Base-by-base conservation (phyloP, 129 eudicot species). In the Lactuca sativa region DNA sequence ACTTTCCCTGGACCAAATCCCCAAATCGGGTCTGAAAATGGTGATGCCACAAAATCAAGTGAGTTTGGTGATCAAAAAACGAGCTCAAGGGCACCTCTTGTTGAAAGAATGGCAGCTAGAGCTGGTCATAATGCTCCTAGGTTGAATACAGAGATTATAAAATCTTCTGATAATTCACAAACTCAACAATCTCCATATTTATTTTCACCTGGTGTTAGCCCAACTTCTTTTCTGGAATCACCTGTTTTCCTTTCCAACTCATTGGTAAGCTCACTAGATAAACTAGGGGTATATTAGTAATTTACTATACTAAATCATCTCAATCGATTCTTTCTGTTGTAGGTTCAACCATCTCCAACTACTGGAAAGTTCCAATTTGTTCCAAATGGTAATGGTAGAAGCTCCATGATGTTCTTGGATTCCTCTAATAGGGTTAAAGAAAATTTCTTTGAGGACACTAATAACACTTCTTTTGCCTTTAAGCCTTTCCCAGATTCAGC, bases 331-430 rank as follows among this genome's bases (percentile, higher is more conserved):
- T 68, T 15, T 44, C 61, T 78, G 30, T 64, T 78, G 30, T 85
- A 90, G 95, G 91, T 79, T 77, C 87, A 75, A 77, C 91, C 95
- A 64, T 90, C 97, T 78, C 97, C 97, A 61, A 90, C 97, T 33
- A 87, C 95, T 0, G 97, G 97, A 62, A 85, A 87, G 67, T 85
- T 87, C 49, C 74, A 79, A 55, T 85, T 82, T 77, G 79, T 72
- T 59, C 61, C 80, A 64, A 78, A 69, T 58, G 78, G 78, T 61
- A 67, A 69, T 51, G 74, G 83, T 48, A 74, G 69, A 66, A 77
- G 80, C 81, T 81, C 84, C 40, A 62, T 74, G 70, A 56, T 79
- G 62, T 76, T 52, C 51, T 67, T 67, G 2, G 87, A 78, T 56
- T 53, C 68, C 64, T n/a, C 82, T 14, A 81, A 73, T 62, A 82